Base-by-base conservation (phyloP, 768 basidiomycete species). In the Boletus rubropictus region DNA sequence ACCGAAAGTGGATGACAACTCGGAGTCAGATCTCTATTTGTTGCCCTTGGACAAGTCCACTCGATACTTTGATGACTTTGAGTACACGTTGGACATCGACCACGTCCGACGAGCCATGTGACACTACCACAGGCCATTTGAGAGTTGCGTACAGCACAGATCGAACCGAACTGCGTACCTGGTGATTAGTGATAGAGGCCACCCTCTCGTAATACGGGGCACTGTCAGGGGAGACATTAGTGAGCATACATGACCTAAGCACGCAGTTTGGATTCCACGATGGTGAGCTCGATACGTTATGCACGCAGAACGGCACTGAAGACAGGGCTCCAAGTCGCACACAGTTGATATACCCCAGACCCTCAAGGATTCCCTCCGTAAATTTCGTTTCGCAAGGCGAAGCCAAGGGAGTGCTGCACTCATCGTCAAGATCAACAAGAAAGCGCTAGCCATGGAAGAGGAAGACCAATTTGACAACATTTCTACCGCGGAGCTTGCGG, bases 341-440 rank as follows among this genome's bases (percentile, higher is more conserved):
- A 91, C 89, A 39, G 91, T 95, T 45, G 92, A 94, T 62, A 90
- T 93, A 59, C 88, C 89, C 0, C 75, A 82, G 55, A 72, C 75
- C 38, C 76, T 94, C 65, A 88, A 86, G 65, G 80, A 85, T 52
- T 71, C 80, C 21, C 79, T 94, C 34, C 81, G 85, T 66, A 92
- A 91, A 61, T 95, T 94, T 70, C 74, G 88, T 12, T 86, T 89
- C 46, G 71, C 72, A 4, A 79, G 85, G 20, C 80, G 76, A 58
- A 77, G 75, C 36, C 66, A 74, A 17, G 86, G 82, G 32, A 84
- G 76, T 56, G 84, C 89, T 21, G 91, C 89, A 14, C 72, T 94
- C 44, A 71, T 91, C 56, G 82, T 94, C 67, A 94, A 93, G 80
- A 89, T 94, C 69, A 85, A 93, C 76, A 93, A 89, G 73, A 66